Evolutionary conservation across 257 asterid genomes (phyloP).

Genomic region (Ilex asprella): DNA sequence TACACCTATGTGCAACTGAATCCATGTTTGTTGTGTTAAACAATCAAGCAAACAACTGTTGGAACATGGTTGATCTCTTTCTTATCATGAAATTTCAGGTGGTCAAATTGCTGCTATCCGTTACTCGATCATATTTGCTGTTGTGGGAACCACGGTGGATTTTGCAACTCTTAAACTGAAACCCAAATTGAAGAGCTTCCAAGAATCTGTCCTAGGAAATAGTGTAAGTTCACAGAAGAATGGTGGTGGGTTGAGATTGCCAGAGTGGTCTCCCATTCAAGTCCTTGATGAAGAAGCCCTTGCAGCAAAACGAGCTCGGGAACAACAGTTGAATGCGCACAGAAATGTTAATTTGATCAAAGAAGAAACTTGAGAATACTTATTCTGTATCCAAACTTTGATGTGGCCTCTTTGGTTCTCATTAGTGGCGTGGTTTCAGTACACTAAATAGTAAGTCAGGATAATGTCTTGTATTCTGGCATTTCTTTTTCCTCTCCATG

Average conservation of each 20-base stretch:
- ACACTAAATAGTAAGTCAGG: neutral
- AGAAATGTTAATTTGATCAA: conserved; percentile 53
- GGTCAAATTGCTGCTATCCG: conserved; percentile 82
- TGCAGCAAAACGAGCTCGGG: conserved; percentile 79
- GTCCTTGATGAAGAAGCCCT: conserved; percentile 84
- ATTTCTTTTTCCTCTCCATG: neutral
- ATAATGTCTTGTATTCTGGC: neutral
- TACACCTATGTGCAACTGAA: too few species aligned
- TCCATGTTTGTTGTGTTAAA: too few species aligned
- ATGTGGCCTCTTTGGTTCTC: neutral
- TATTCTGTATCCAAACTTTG: neutral
- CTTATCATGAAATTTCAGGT: conserved; percentile 26
- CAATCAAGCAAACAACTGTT: too few species aligned
- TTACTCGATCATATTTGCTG: conserved; percentile 65
- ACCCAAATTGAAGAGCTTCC: conserved; percentile 39
- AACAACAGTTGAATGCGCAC: conserved; percentile 34
- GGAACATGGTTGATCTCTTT: too few species aligned
- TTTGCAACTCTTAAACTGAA: conserved; percentile 49
- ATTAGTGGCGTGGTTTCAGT: neutral
- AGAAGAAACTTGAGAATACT: conserved; percentile 43
- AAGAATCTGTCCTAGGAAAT: conserved; percentile 18
- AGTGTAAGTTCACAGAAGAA: conserved; percentile 13
- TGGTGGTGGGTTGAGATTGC: conserved; percentile 54
- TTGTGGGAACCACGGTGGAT: conserved; percentile 75
- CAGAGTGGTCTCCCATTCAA: conserved; percentile 90